Base-by-base conservation (phyloP, 2,329 filamentous ascomycete genomes). In the Nemania abortiva region DNA sequence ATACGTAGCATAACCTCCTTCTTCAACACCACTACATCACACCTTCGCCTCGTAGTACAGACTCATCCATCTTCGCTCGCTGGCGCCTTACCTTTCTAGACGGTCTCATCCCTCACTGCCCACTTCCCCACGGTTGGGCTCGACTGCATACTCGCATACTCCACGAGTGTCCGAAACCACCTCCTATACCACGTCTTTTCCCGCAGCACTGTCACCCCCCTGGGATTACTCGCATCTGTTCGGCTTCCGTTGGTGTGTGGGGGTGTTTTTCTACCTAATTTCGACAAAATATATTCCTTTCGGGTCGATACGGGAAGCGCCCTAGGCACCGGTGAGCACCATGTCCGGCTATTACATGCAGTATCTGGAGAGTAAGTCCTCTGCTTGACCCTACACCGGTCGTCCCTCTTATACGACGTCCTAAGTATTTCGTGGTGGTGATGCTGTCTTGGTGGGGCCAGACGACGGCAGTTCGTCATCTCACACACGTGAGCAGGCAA, bases 341-440 rank as follows among this genome's bases (percentile, higher is more conserved):
- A 90, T 90, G 88, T 85, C 84, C 75, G 89, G 89, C 72, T 91
- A 90, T 77, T 91, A 91, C 78, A 91, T 91, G 86, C 89, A 92
- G 77, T 92, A 92, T 79, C 84, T 92, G 73, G 89, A 91, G 79
- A 92, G 90, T 92, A 90, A 88, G 90, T 91, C 65, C 66, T 49
- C 67, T 74, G 39, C 71, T 71, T 66, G 71, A 66, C 60, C 69
- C 60, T 68, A 57, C 50, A 57, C 55, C 58, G 57, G 56, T 64
- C 70, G 49, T 61, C 67, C 60, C 29, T 63, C 29, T 66, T 9
- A 59, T 72, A 59, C 47, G 42, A 61, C 54, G 31, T 52, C 71
- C 71, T 68, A 74, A 72, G n/a, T 56, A 11, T 45, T 74, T 72
- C 76, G 78, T 75, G 73, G 73, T 75, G 74, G 74, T 73, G 75